Conservation (phyloP, 306 rosid species). For the Spatholobus suberectus region DNA sequence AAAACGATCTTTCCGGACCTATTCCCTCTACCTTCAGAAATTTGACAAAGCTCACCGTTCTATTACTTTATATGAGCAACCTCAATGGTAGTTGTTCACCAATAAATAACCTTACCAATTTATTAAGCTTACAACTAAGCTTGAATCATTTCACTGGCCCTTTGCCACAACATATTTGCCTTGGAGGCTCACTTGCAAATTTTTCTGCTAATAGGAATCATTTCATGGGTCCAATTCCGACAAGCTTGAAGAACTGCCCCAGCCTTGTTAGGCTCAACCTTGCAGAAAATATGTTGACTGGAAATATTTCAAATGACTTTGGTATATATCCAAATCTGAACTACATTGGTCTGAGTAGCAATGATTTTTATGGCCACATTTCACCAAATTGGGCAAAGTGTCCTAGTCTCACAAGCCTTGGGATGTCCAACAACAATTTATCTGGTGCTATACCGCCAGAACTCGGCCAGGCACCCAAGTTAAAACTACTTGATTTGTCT, state of each 20-base stretch:
- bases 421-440: constrained; percentile 25
- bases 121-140: constrained; percentile 23
- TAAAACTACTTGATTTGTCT: constrained; percentile 39
- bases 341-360: constrained; percentile 39
- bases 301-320: constrained; percentile 49
- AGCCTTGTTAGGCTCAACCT: constrained; percentile 43
- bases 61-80: background rate
- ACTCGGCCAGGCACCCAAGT: constrained; percentile 23
- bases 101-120: constrained; percentile 28
- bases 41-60: constrained; percentile 31
- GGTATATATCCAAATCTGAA: constrained; percentile 45
- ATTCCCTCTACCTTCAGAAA: constrained; percentile 40
- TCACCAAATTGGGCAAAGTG: constrained; percentile 31
- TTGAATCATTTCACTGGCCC: constrained; percentile 35
- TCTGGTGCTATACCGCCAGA: constrained; percentile 43
- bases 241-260: constrained; percentile 42
- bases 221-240: constrained; percentile 41
- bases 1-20: constrained; percentile 33
- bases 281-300: constrained; percentile 38
- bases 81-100: constrained; percentile 29
- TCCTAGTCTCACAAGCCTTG: constrained; percentile 4
- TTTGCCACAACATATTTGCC: constrained; percentile 41
- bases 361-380: constrained; percentile 35
- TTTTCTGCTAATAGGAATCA: constrained; percentile 32
- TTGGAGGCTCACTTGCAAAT: constrained; percentile 3